phyloP scores from a whole-genome alignment of 345 rosid species.

The Arabis alpina region DNA sequence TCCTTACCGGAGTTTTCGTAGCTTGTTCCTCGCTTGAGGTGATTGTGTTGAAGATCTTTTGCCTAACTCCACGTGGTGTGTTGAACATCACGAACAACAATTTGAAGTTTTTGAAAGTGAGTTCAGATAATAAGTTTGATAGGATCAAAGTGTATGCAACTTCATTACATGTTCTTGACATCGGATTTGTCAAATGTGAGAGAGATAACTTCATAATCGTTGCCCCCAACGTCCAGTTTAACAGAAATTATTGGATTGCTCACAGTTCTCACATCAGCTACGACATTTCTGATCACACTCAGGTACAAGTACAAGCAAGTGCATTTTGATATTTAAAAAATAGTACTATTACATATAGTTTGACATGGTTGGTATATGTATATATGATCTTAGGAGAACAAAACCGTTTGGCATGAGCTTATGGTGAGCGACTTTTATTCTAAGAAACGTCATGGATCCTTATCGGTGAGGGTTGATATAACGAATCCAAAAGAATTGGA shows the following conservation, averaged over 20 bases:
- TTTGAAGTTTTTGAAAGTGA: conserved; percentile 19
- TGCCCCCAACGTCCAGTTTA: conserved; percentile 16
- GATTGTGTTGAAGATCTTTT: conserved; percentile 12
- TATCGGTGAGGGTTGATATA: conserved; percentile 13
- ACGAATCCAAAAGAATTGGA: conserved; percentile 11
- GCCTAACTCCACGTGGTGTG: neutral
- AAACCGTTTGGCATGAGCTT: conserved; percentile 15
- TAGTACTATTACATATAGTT: neutral
- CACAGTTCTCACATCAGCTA: neutral
- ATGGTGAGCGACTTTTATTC: neutral
- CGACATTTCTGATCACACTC: conserved; percentile 15
- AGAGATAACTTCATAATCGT: neutral
- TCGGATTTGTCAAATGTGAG: neutral
- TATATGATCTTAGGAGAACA: conserved; percentile 12
- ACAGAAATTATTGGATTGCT: neutral
- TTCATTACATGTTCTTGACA: conserved; percentile 23
- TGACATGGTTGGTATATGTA: conserved; percentile 14
- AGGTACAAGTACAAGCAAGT: conserved; percentile 20
- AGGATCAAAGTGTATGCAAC: neutral
- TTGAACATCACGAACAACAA: conserved; percentile 30
- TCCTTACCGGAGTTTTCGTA: neutral
- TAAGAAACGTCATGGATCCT: neutral
- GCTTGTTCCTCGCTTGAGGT: conserved; percentile 33
- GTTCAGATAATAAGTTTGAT: neutral
- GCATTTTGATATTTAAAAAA: neutral